Evolutionary conservation across 805 yeast genomes (phyloP), one percentile per base, ranked within the genome.

Genomic region (Candida sphagnicola): DNA sequence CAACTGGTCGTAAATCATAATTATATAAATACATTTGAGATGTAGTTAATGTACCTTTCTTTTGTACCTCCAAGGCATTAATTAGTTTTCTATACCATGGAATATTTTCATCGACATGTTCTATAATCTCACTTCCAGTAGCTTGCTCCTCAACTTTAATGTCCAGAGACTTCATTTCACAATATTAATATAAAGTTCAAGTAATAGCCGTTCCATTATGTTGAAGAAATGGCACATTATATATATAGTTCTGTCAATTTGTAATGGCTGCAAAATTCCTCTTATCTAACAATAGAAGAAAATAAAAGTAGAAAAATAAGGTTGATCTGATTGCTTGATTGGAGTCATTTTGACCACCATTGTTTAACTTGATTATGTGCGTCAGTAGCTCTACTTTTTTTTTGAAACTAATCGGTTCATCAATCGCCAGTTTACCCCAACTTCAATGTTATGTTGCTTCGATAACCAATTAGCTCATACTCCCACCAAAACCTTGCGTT

Each of bases 1-100:
- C 91, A 3, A 87, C 88, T 0, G 95, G 95, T 47, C 78, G 75
- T 51, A 88, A 70, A 63, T 88, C 96, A 48, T 72, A 70, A 60
- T 87, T 87, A 54, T 72, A 75, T 28, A 88, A 69, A 50, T 84
- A 88, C 46, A 82, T 67, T 51, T 85, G 86, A 2, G 77, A 48
- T 3, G 77, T 47, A 0, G 85, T 63, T 26, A 82, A 65, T 14
- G 68, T 73, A 12, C 64, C 61, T 23, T 54, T 53, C 16, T 59
- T 58, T 37, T 68, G 64, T 3, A 67, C 61, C 41, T 57, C 57
- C n/a, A 64, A 28, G 25, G 40, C 41, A 16, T 39, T 39, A 11
- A 41, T 21, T 4, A 45, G 18, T 18, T 29, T 45, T 10, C 36
- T 18, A 48, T 47, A 51, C 15, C 43, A 40, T 3, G 49, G 24